These are phyloP conservation scores for Leishmania lainsoni DNA, from an alignment of 208 protist genomes.

Conservation along the genomic window DNA sequence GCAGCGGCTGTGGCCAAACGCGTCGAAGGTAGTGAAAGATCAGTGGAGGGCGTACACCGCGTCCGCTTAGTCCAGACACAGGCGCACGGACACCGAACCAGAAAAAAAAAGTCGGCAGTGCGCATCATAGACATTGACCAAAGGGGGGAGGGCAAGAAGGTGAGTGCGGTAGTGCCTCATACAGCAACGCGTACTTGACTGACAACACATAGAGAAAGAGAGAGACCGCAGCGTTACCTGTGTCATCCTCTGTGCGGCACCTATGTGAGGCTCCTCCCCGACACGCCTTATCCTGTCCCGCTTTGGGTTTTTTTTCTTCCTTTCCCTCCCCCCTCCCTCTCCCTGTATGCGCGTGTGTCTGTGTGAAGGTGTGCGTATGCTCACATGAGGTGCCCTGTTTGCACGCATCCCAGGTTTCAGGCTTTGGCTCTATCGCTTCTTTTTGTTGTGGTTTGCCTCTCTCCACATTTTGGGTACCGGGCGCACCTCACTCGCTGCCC, in stretches of 20 bases:
- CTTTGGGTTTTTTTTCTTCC: background rate
- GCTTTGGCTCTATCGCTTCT: background rate
- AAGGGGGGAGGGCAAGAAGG: background rate
- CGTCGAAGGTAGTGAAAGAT: conserved; percentile 59
- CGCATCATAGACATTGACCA: background rate
- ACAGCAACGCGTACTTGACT: background rate
- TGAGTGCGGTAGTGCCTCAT: background rate
- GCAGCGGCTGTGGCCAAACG: conserved; percentile 79
- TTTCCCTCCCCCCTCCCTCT: background rate
- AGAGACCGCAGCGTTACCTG: background rate
- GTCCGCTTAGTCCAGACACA: background rate
- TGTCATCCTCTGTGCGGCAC: background rate
- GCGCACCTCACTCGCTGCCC: background rate
- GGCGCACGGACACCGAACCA: background rate
- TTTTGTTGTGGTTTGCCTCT: background rate
- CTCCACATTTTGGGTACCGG: background rate
- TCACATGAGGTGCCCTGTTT: background rate
- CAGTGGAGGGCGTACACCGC: conserved; percentile 18
- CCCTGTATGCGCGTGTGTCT: background rate
- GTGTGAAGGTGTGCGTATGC: background rate
- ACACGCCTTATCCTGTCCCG: background rate
- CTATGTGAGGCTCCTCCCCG: background rate
- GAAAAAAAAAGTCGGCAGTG: background rate
- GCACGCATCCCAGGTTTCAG: background rate
- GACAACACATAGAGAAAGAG: background rate